phyloP scores from a whole-genome alignment of 768 basidiomycete species.

The Strobilomyces echinocephalus region DNA sequence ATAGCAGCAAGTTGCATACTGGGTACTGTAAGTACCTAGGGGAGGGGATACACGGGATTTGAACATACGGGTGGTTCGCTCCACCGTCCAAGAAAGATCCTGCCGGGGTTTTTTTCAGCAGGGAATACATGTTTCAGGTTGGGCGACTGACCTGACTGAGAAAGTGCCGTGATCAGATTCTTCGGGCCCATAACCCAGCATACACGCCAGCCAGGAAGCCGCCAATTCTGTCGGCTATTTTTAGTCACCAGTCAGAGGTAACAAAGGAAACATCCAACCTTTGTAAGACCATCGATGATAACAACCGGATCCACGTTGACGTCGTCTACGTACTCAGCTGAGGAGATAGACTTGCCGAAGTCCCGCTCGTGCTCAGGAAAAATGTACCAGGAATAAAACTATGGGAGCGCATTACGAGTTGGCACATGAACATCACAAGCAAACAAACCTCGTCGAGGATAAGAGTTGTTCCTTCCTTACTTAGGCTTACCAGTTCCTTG shows the following conservation, averaged over 20 bases:
- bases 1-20: conserved; percentile 88
- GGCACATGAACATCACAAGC: neutral
- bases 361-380: conserved; percentile 77
- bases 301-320: conserved; percentile 81
- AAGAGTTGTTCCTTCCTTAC: conserved; percentile 75
- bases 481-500: conserved; percentile 68
- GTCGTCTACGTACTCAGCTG: conserved; percentile 79
- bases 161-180: conserved; percentile 81
- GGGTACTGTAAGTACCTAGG: neutral
- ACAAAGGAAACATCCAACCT: conserved; percentile 40
- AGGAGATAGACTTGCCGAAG: conserved; percentile 73
- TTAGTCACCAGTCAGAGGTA: neutral
- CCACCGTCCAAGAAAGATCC: conserved; percentile 94
- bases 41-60: neutral
- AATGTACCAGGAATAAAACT: conserved; percentile 96
- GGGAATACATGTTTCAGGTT: neutral
- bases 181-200: conserved; percentile 94
- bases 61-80: conserved; percentile 81
- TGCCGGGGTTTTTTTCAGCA: conserved; percentile 9
- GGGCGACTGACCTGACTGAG: conserved; percentile 63
- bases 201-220: conserved; percentile 90
- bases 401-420: neutral
- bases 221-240: conserved; percentile 69
- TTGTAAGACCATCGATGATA: conserved; percentile 90
- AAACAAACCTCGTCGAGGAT: conserved; percentile 72